phyloP scores from a whole-genome alignment of 441 rosid species.

The Arabidopsis hybrid region DNA sequence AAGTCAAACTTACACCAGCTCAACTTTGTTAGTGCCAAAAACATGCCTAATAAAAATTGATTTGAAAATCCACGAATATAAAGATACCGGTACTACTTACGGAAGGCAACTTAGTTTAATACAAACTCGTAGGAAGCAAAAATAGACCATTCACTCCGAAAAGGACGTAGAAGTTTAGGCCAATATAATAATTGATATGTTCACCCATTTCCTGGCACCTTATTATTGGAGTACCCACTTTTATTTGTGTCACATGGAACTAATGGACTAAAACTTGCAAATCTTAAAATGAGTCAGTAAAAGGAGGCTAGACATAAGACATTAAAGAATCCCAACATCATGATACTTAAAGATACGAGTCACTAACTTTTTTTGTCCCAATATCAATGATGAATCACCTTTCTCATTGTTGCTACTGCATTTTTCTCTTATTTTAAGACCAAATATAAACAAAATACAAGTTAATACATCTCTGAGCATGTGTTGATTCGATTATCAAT shows the following conservation, averaged over 20 bases:
- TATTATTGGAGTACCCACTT: slow-evolving; percentile 19
- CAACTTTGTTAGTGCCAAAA: not conserved
- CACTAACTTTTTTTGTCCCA: slow-evolving; percentile 19
- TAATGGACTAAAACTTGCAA: slow-evolving; percentile 2
- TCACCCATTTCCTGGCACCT: not conserved
- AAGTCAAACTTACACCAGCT: not conserved
- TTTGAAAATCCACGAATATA: not conserved
- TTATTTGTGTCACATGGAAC: slow-evolving; percentile 31
- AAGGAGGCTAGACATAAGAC: slow-evolving; percentile 13
- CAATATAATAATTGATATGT: not conserved
- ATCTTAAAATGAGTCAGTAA: slow-evolving; percentile 29
- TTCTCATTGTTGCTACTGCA: not conserved
- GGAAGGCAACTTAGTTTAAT: not conserved
- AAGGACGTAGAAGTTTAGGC: not conserved
- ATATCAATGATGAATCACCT: slow-evolving; percentile 10
- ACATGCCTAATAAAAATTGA: not conserved
- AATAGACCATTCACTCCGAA: not conserved
- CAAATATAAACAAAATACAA: not conserved
- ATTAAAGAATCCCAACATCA: not conserved
- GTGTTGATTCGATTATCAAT: slow-evolving; percentile 18
- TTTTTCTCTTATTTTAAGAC: not conserved
- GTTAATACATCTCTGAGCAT: slow-evolving; percentile 3
- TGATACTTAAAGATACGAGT: slow-evolving; percentile 2
- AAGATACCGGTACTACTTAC: not conserved
- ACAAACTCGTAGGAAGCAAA: not conserved